Evolutionary conservation across 305 asterid genomes (phyloP), one percentile per base, ranked within the genome.

Genomic region (Petunia hybrid): DNA sequence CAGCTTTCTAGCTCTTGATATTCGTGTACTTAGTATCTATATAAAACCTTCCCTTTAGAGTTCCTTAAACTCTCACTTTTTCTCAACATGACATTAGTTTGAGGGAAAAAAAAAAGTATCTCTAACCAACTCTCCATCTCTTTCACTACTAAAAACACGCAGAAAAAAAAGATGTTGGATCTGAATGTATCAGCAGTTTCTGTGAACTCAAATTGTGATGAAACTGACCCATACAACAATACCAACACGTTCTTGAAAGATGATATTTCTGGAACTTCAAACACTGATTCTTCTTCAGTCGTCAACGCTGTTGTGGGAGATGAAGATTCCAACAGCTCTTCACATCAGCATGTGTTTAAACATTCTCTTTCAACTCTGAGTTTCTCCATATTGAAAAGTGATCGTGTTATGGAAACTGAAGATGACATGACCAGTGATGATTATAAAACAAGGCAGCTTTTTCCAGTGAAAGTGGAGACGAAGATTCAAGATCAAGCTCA

Each of bases 121-220:
- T 70, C 40, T 6, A 16, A 69, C 14, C 35, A n/a, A 41, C 2
- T 16, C 36, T 7, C 22, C 42, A 55, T n/a, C 40, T 69, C 48
- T 65, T 3, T 65, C 48, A 42, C 59, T 69, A 8, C 68, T n/a
- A n/a, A 35, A 39, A n/a, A 35, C 7, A 42, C 22, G 16, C 1
- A 55, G 31, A 51, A 31, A 45, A 22, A 45, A 73, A 63, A 64
- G 53, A 83, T 95, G 99, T 90, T 95, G 93, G 99, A 95, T 93
- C 97, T 95, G 81, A 95, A 95, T 80, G 81, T 89, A 35, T 92
- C 89, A 71, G 94, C 93, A 68, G 90, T 85, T 66, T 85, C 88
- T 1, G 74, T 80, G 53, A 91, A 83, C 77, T 82, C 85, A 16
- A 48, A 77, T 80, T 87, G 85, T 78, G 89, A 87, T 66, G 94